phyloP scores from a whole-genome alignment of 352 stramenopile genomes.

The Peronospora destructor region DNA sequence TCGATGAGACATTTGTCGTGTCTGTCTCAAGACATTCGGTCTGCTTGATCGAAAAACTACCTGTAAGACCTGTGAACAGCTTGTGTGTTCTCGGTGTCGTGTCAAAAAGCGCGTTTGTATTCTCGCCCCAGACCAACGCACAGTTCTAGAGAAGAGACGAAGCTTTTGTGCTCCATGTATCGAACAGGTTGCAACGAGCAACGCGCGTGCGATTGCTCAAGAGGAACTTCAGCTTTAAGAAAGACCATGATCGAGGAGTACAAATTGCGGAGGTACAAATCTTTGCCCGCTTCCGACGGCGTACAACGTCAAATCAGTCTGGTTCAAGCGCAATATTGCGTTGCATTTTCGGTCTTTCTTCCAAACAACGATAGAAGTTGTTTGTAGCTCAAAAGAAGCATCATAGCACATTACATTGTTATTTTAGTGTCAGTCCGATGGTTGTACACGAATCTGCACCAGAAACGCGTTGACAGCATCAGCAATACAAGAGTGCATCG shows the following conservation, averaged over 20 bases:
- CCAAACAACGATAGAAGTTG: too few species aligned
- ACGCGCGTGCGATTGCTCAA: conserved; percentile 18
- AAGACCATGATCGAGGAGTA: conserved; percentile 3
- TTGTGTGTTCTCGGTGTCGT: conserved; percentile 21
- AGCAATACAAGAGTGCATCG: too few species aligned
- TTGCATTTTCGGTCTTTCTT: neutral
- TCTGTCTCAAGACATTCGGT: conserved; percentile 19
- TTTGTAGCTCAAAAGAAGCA: too few species aligned
- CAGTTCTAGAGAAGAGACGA: conserved; percentile 14
- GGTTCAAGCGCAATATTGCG: neutral
- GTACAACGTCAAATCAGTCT: conserved; percentile 9
- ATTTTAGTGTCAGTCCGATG: too few species aligned
- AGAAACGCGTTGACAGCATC: too few species aligned
- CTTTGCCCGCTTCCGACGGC: conserved; percentile 9
- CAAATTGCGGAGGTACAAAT: conserved; percentile 4
- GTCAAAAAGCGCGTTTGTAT: conserved; percentile 25
- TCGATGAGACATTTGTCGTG: conserved; percentile 8
- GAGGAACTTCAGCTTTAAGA: conserved; percentile 13
- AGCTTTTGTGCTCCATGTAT: conserved; percentile 26
- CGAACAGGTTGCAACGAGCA: conserved; percentile 9
- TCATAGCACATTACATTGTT: too few species aligned
- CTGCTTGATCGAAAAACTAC: conserved; percentile 21
- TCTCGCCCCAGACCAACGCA: conserved; percentile 9
- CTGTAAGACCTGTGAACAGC: conserved; percentile 21
- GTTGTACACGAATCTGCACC: too few species aligned